Conservation (phyloP, 2,329 filamentous ascomycete species). For the Colletotrichum trifolii region DNA sequence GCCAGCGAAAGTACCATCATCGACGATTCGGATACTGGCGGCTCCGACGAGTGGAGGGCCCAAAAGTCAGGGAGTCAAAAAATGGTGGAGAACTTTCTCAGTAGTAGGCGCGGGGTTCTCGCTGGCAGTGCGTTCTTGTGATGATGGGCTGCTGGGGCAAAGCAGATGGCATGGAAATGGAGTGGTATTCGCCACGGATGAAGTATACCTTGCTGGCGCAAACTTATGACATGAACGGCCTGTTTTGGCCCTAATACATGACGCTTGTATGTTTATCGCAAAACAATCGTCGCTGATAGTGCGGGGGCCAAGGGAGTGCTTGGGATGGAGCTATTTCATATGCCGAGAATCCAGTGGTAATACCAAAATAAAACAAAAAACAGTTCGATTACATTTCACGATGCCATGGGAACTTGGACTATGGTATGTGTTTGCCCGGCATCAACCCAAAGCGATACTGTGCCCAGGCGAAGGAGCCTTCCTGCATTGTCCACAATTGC, state of each 20-base stretch:
- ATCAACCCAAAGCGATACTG: constrained; percentile 58
- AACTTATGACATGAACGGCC: too few relatives aligned
- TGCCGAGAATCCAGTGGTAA: constrained; percentile 3
- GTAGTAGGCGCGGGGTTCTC: constrained; percentile 56
- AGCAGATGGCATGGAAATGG: too few relatives aligned
- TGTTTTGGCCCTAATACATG: constrained; percentile 17
- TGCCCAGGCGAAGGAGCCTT: constrained; percentile 57
- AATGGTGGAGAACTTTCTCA: constrained; percentile 67
- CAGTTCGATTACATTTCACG: not conserved
- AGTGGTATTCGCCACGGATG: too few relatives aligned
- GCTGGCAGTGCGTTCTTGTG: constrained; percentile 50
- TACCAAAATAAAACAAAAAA: not conserved
- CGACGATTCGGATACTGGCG: not conserved
- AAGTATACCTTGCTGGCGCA: too few relatives aligned
- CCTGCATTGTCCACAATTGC: constrained; percentile 58
- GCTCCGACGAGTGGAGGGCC: constrained; percentile 40
- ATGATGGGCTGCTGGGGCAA: constrained; percentile 9
- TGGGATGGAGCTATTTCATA: not conserved
- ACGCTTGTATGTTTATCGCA: constrained; percentile 19
- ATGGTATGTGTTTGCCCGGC: not conserved
- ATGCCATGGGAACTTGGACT: not conserved
- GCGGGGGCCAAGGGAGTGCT: not conserved
- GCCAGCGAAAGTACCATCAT: constrained; percentile 1
- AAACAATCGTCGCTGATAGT: not conserved
- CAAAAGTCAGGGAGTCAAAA: constrained; percentile 57